Percentiles rank a stretch among this genome's conserved stretches.
These are phyloP conservation scores for Candida alai DNA, from an alignment of 805 yeast species.

Conservation along the genomic window DNA sequence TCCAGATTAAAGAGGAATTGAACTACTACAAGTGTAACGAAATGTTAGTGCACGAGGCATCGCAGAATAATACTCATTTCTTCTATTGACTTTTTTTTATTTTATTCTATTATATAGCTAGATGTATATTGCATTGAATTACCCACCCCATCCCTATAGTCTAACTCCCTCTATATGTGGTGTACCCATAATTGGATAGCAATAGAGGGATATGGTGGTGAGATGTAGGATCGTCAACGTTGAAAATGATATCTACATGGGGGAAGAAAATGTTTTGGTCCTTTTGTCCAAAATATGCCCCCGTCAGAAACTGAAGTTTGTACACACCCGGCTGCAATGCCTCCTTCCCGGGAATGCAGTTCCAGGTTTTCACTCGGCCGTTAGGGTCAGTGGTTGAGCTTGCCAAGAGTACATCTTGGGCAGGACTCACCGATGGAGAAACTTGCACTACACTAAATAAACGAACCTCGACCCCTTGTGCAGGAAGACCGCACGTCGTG, in stretches of 20 bases:
- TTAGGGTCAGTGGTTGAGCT: too few species aligned
- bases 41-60: constrained; percentile 65
- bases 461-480: too few species aligned
- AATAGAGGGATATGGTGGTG: constrained; percentile 91
- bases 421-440: too few species aligned
- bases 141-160: too few species aligned
- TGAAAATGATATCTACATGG: constrained; percentile 74
- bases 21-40: constrained; percentile 59
- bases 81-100: constrained; percentile 37
- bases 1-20: constrained; percentile 58
- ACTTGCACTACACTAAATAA: too few species aligned
- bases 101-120: too few species aligned
- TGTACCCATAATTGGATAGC: constrained; percentile 79
- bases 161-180: constrained; percentile 87
- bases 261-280: constrained; percentile 71
- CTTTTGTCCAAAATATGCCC: constrained; percentile 50
- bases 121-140: constrained; percentile 13
- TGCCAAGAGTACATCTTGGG: too few species aligned
- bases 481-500: constrained; percentile 82
- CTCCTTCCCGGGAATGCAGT: too few species aligned
- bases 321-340: constrained; percentile 58
- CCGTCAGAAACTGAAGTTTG: constrained; percentile 74
- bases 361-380: too few species aligned
- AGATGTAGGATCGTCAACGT: constrained; percentile 47
- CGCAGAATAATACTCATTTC: constrained; percentile 61